Conservation (phyloP, 1,284 basidiomycete genomes). For the Ustilago bromivora region DNA sequence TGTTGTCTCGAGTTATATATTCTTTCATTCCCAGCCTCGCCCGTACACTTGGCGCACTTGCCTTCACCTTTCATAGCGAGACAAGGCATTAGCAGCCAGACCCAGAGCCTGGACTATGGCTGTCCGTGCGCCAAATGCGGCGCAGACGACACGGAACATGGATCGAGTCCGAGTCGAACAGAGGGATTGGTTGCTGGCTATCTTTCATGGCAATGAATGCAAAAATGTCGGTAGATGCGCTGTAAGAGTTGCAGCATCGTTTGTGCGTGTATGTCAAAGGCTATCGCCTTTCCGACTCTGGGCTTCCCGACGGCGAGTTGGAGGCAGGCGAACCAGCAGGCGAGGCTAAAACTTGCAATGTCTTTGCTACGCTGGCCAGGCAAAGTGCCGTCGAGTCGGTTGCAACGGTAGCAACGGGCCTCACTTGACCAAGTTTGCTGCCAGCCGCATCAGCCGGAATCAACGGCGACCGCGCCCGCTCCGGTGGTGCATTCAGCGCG, state of each 20-base stretch:
- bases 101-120: neutral
- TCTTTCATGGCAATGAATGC: neutral
- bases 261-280: neutral
- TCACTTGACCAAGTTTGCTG: conserved; percentile 12
- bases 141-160: neutral
- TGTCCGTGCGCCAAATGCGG: neutral
- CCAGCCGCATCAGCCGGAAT: conserved; percentile 22
- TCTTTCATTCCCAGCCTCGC: conserved; percentile 7
- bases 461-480: conserved; percentile 40
- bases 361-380: conserved; percentile 19
- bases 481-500: conserved; percentile 18
- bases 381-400: conserved; percentile 7
- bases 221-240: neutral
- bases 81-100: neutral
- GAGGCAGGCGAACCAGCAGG: conserved; percentile 9
- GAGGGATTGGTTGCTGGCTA: neutral
- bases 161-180: neutral
- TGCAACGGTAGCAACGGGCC: conserved; percentile 1
- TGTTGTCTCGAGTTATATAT: conserved; percentile 12
- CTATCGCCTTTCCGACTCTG: neutral
- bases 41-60: neutral
- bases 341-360: conserved; percentile 29
- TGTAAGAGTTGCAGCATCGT: neutral
- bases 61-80: neutral
- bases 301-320: neutral